Conservation (phyloP, 129 eudicot species). For the Apium graveolens region DNA sequence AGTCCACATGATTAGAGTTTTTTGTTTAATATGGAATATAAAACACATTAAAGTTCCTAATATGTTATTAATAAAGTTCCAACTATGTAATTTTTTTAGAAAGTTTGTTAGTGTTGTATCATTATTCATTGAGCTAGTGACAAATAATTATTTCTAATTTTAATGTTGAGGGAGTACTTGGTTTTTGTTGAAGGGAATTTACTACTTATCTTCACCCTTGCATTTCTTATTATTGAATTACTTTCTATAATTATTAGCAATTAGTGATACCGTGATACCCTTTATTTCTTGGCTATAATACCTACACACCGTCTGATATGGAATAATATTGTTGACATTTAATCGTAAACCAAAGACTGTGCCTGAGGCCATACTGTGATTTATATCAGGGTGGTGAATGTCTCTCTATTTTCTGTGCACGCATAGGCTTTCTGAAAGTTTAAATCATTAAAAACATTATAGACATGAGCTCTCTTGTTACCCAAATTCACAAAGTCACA, state of each 20-base stretch:
- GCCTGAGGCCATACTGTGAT: background rate
- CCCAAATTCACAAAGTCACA: background rate
- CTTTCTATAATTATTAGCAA: background rate
- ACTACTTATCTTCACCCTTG: background rate
- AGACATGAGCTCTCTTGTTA: background rate
- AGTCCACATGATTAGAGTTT: background rate
- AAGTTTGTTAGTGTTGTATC: background rate
- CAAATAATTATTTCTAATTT: background rate
- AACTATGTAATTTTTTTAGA: no score
- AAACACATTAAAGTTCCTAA: no score
- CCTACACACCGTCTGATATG: background rate
- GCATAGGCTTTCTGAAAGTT: background rate
- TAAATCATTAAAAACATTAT: background rate
- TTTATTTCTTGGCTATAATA: background rate
- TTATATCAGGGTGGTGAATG: background rate
- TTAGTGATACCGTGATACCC: background rate
- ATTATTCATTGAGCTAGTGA: background rate
- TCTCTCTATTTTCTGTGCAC: background rate
- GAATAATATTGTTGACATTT: background rate
- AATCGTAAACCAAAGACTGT: background rate
- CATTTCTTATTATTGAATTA: background rate
- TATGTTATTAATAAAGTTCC: no score
- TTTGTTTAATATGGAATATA: background rate
- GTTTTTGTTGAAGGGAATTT: background rate
- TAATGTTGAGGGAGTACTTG: background rate